Evolutionary conservation across 768 basidiomycete genomes (phyloP), one percentile per base, ranked within the genome.

Genomic region (Myochromella boudieri): DNA sequence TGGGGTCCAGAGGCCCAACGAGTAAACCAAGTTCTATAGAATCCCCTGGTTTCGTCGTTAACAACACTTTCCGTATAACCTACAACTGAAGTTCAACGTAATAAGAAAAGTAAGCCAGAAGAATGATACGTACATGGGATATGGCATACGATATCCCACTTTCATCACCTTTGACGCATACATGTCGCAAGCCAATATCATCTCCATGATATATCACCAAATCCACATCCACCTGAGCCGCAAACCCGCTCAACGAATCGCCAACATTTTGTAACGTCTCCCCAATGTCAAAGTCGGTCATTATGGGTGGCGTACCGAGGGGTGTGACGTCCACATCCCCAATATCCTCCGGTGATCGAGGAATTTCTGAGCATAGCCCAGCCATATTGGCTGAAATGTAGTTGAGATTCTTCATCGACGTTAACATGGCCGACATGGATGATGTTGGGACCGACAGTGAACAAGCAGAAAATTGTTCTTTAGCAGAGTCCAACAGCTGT

Each of bases 401-500:
- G 63, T 95, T 95, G 54, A 97, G 79, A 54, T 87, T 89, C 69
- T 93, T 92, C 90, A 97, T 91, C 29, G 86, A 80, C 14, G 90
- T 91, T 63, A 97, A 81, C 63, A 97, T 76, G 29, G 91, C 90
- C 14, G 90, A 88, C 66, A 97, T 77, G 54, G 87, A 91, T 5
- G 92, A 80, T 0, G 89, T 89, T 8, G 94, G 95, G 34, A 97
- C 80, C 28, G 90, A 84, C 20, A 97, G 67, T 1, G 92, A 80
- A 63, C 91, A 95, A 20, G 91, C 87, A 1, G 93, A 87, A 60
- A 93, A 88, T 61, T 94, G 93, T 60, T 97, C 94, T 64, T 90
- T 95, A 2, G 87, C 85, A n/a, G 89, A 82, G 61, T 97, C 93
- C 37, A 97, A 77, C 15, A 97, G 70, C 65, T 97, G 95, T 0